Percentiles rank a stretch among this genome's conserved stretches.
phyloP scores from a whole-genome alignment of 495 filamentous ascomycete genomes.

The Daldinia vernicosa region DNA sequence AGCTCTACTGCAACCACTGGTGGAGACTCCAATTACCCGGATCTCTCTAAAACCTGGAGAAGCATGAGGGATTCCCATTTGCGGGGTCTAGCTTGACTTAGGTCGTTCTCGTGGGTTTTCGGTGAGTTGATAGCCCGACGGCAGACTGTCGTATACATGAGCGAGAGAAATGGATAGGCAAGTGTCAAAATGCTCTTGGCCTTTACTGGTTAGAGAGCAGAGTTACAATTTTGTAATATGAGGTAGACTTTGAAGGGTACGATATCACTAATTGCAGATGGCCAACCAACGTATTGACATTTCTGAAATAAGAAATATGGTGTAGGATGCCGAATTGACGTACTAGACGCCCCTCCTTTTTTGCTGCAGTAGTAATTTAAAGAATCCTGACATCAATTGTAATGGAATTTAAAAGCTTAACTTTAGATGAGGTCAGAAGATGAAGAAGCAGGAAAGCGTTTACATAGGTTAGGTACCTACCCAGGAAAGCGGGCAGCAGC shows the following conservation, averaged over 20 bases:
- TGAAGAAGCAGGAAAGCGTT: not conserved
- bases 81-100: slow-evolving; percentile 29
- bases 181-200: not conserved
- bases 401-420: not conserved
- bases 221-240: not conserved
- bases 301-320: not conserved
- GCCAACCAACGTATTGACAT: not conserved
- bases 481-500: not conserved
- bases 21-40: slow-evolving; percentile 43
- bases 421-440: not conserved
- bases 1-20: slow-evolving; percentile 18
- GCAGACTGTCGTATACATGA: not conserved
- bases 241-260: not conserved
- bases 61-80: slow-evolving; percentile 24
- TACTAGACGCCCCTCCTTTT: not conserved
- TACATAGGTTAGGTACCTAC: no score
- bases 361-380: not conserved
- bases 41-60: slow-evolving; percentile 29
- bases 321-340: not conserved
- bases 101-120: slow-evolving; percentile 20
- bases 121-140: slow-evolving; percentile 38
- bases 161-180: not conserved
- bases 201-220: not conserved
- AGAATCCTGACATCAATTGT: not conserved
- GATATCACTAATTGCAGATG: not conserved